Base-by-base conservation (phyloP, 2,329 filamentous ascomycete species). In the Sarocladiaceae sp. region DNA sequence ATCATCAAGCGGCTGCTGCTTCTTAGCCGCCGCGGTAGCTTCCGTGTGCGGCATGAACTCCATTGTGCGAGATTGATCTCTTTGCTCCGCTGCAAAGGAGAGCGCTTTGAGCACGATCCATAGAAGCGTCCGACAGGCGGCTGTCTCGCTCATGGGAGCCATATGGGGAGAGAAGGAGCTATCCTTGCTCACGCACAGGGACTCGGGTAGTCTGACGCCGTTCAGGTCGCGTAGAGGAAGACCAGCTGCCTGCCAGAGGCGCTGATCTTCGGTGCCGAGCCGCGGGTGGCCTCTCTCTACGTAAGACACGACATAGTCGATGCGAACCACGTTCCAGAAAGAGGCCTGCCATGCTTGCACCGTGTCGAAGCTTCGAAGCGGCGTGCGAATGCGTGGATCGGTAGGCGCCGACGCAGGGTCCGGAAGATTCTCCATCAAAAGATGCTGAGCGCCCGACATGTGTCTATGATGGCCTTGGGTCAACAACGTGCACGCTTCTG, bases 281-380 rank as follows among this genome's bases (percentile, higher is more conserved):
- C 48, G 48, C 7, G 48, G 50, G 9, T 37, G 15, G 15, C 35
- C 45, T 24, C 45, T 26, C 24, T 47, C 43, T 9, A 43, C 43
- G 31, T 51, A 50, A 16, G 48, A 47, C 9, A 45, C 39, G 15
- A 51, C 43, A 33, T 47, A 51, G 32, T 51, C 50, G 21, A 50
- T 47, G 9, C 46, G 45, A n/a, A 47, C 50, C 15, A 51, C 41
- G 40, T 48, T 51, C 50, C 50, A 50, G 31, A 50, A 51, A 11
- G 48, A 41, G 11, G 50, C 48, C 33, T 50, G 46, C 46, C 47
- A 51, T 3, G 49, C 49, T 29, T 46, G 47, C 19, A 43, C 40
- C 4, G 45, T 45, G 15, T 47, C 35, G 6, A 49, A 18, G 10
- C 47, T 48, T n/a, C 44, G 24, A 7, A 47, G 31, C 15, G 34